A percentile compares a stretch with the other conserved stretches of the same genome.
phyloP scores from a whole-genome alignment of 2,329 filamentous ascomycete genomes.

The Cladosporium oxysporum region DNA sequence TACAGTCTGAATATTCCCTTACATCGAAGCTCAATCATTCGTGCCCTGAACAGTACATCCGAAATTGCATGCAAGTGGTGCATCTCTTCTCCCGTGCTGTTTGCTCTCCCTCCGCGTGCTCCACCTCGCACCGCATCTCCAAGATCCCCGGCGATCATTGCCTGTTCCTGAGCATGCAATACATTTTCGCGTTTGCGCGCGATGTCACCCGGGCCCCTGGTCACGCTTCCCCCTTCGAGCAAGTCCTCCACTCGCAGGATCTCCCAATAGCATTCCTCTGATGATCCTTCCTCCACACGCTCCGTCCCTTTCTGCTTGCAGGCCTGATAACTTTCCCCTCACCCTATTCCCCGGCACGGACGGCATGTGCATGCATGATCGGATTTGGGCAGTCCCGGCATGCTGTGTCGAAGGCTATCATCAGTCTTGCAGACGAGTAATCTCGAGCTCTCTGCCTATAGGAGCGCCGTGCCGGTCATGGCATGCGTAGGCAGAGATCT shows the following conservation, averaged over 20 bases:
- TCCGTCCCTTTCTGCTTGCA: neutral
- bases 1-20: neutral
- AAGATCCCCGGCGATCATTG: conserved; percentile 4
- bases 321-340: neutral
- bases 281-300: neutral
- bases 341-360: neutral
- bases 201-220: conserved; percentile 8
- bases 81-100: neutral
- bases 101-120: neutral
- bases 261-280: neutral
- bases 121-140: neutral
- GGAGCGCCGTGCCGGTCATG: neutral
- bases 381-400: neutral
- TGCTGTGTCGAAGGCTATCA: neutral
- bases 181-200: neutral
- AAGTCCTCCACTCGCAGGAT: neutral
- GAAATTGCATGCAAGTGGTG: neutral
- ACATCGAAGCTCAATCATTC: neutral
- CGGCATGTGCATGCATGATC: neutral
- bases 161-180: conserved; percentile 14
- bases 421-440: neutral
- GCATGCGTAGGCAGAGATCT: neutral
- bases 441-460: neutral
- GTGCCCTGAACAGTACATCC: neutral
- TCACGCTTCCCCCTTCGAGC: neutral